Evolutionary conservation across 345 rosid genomes (phyloP).

Genomic region (Arabidopsis arenosa): DNA sequence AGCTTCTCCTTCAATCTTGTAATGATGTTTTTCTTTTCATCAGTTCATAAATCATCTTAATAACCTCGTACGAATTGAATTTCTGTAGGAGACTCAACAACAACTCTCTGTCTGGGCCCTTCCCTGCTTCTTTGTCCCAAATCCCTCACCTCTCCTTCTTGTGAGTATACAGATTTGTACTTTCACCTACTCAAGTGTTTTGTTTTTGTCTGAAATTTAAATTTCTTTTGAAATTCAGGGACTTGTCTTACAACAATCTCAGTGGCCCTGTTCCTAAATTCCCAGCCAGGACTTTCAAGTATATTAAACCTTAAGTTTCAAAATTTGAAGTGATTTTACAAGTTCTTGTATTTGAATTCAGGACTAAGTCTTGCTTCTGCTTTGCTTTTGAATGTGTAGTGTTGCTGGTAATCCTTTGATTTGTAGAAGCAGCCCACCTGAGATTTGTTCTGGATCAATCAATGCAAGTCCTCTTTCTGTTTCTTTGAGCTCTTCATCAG

Average conservation of each 20-base stretch:
- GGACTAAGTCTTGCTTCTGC: conserved; percentile 31
- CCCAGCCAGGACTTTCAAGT: conserved; percentile 93
- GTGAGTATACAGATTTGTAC: conserved; percentile 61
- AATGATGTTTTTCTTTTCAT: conserved; percentile 15
- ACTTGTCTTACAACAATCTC: conserved; percentile 92
- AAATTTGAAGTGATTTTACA: not conserved
- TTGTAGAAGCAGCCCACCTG: conserved; percentile 61
- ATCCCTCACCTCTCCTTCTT: conserved; percentile 82
- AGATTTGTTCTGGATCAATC: conserved; percentile 69
- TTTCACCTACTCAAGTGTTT: conserved; percentile 22
- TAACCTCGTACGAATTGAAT: conserved; percentile 38
- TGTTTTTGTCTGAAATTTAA: not conserved
- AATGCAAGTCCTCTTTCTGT: conserved; percentile 58
- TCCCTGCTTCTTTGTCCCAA: conserved; percentile 77
- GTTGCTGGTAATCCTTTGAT: conserved; percentile 84
- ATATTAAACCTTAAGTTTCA: conserved; percentile 35
- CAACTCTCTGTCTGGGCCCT: conserved; percentile 85
- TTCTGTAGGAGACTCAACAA: conserved; percentile 86
- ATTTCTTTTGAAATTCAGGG: conserved; percentile 54
- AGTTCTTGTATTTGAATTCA: not conserved
- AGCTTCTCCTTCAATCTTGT: conserved; percentile 41
- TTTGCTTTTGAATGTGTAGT: conserved; percentile 53
- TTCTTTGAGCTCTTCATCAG: conserved; percentile 58
- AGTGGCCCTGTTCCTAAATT: conserved; percentile 84
- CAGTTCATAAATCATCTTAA: conserved; percentile 15